Evolutionary conservation across 2,329 filamentous ascomycete species (phyloP).

Genomic region (Colletotrichum cuscutae): DNA sequence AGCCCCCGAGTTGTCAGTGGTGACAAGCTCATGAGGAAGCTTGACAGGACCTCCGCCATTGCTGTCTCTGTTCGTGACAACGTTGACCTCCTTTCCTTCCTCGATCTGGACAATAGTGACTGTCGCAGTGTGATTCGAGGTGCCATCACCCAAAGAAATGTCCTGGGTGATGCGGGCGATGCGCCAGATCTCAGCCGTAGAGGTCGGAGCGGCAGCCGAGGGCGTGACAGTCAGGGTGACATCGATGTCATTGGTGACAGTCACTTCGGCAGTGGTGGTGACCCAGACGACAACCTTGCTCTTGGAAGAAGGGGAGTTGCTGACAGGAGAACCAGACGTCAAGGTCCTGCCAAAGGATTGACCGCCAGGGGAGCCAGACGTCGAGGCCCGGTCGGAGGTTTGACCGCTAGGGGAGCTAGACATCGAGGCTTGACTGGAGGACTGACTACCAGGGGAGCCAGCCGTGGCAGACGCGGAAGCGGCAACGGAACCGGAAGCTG

Average conservation of each 20-base stretch:
- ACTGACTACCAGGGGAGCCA: neutral
- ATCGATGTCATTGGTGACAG: neutral
- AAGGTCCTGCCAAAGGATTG: no score
- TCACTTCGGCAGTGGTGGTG: neutral
- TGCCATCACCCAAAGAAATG: neutral
- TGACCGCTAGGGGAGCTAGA: no score
- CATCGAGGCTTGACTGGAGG: neutral
- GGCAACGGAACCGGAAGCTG: neutral
- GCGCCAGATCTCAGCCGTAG: neutral
- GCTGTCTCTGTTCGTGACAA: slow-evolving; percentile 40
- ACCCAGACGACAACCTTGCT: neutral
- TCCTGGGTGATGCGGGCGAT: slow-evolving; percentile 1
- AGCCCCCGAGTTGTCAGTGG: neutral
- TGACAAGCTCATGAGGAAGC: neutral
- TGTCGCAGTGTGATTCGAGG: neutral
- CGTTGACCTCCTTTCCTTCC: neutral
- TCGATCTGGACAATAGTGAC: neutral
- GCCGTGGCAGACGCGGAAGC: neutral
- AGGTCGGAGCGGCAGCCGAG: neutral
- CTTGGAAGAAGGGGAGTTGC: neutral
- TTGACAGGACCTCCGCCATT: slow-evolving; percentile 38
- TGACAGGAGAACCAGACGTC: neutral
- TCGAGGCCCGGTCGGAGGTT: neutral
- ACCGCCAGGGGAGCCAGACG: no score
- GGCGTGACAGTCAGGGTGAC: neutral